Conservation (phyloP, 2,329 filamentous ascomycete genomes). For the Aspergillus felis region DNA sequence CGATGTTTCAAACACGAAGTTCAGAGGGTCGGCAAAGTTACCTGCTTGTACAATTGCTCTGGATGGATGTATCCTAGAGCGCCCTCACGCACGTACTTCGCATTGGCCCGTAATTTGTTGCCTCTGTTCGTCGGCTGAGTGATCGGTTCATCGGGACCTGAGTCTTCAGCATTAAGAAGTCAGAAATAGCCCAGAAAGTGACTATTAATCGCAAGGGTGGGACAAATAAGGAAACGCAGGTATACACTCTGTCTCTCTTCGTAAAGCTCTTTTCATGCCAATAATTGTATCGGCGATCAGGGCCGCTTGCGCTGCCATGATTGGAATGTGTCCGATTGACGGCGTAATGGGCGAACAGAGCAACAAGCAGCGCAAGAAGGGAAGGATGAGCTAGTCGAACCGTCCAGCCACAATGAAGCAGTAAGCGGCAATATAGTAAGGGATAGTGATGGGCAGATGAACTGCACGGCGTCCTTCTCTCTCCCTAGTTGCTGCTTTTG, state of each 20-base stretch:
- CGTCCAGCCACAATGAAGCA: background rate
- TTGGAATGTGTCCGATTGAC: background rate
- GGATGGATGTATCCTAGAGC: slow-evolving; percentile 50
- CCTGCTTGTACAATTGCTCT: slow-evolving; percentile 54
- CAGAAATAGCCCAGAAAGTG: slow-evolving; percentile 6
- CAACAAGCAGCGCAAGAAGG: slow-evolving; percentile 1
- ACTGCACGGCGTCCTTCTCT: background rate
- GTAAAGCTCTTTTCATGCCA: slow-evolving; percentile 51
- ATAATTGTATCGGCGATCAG: slow-evolving; percentile 52
- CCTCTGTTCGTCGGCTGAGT: slow-evolving; percentile 55
- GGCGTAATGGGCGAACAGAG: background rate
- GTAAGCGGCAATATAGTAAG: background rate
- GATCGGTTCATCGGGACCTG: slow-evolving; percentile 50
- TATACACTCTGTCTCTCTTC: slow-evolving; percentile 45
- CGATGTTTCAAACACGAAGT: background rate
- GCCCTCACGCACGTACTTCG: slow-evolving; percentile 54
- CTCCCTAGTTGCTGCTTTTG: background rate
- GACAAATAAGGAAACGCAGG: background rate
- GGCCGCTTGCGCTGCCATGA: slow-evolving; percentile 44
- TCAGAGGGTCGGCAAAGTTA: slow-evolving; percentile 20
- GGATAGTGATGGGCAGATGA: background rate
- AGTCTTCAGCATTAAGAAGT: slow-evolving; percentile 24
- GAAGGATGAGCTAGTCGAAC: background rate
- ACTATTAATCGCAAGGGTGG: background rate
- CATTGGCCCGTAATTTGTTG: slow-evolving; percentile 59